Evolutionary conservation across 1,284 basidiomycete species (phyloP).

Genomic region (Mycena sp.): DNA sequence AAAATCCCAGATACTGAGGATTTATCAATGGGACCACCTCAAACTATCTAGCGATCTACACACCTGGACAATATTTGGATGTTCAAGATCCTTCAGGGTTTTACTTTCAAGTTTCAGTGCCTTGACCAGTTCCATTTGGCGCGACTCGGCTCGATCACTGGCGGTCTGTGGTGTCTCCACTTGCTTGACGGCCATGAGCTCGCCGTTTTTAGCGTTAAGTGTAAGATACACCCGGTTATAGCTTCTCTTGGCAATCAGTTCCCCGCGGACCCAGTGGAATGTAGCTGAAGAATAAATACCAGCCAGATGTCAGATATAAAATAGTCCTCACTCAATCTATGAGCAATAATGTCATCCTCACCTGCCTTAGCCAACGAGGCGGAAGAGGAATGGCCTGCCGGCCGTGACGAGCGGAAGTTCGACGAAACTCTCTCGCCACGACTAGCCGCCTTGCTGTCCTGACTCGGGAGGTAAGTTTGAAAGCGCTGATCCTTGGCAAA

Average conservation of each 20-base stretch:
- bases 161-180: constrained; percentile 72
- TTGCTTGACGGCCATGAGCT: constrained; percentile 87
- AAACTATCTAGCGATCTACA: too few relatives aligned
- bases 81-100: constrained; percentile 74
- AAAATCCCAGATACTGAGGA: constrained; percentile 73
- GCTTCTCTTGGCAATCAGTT: constrained; percentile 80
- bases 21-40: too few relatives aligned
- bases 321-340: constrained; percentile 6
- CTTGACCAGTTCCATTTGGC: constrained; percentile 65
- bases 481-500: neutral
- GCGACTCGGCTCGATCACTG: constrained; percentile 59
- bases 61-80: constrained; percentile 79
- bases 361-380: neutral
- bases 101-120: constrained; percentile 74
- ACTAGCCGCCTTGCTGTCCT: too few relatives aligned
- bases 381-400: constrained; percentile 1
- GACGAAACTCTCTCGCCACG: too few relatives aligned
- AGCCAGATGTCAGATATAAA: constrained; percentile 2
- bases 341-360: neutral
- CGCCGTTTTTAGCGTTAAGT: constrained; percentile 78
- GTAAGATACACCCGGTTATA: constrained; percentile 82
- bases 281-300: constrained; percentile 18
- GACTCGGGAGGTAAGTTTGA: neutral
- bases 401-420: too few relatives aligned
- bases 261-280: constrained; percentile 80